These are phyloP conservation scores for Neonectria coccinea DNA, from an alignment of 2,329 filamentous ascomycete species.

Conservation along the genomic window DNA sequence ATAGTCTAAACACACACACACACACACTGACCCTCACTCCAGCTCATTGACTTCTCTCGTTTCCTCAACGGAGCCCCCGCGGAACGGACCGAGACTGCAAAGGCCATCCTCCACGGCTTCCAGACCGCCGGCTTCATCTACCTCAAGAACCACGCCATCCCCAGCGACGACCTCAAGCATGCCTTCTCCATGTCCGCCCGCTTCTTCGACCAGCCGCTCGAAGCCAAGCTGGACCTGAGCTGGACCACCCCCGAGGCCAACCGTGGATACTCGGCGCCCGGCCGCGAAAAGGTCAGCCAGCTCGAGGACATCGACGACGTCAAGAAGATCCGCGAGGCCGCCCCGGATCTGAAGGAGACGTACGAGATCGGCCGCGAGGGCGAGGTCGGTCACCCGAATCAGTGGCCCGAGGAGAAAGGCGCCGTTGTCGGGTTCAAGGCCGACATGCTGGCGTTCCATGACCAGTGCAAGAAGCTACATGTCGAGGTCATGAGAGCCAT, in stretches of 20 bases:
- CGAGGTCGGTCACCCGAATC: slow-evolving; percentile 74
- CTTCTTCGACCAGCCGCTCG: slow-evolving; percentile 75
- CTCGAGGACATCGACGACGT: slow-evolving; percentile 67
- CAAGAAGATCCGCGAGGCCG: slow-evolving; percentile 66
- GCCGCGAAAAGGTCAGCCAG: slow-evolving; percentile 77
- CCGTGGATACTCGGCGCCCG: slow-evolving; percentile 77
- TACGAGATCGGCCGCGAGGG: slow-evolving; percentile 73
- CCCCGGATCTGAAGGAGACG: slow-evolving; percentile 74
- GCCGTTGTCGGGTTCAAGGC: slow-evolving; percentile 68
- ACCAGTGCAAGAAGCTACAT: slow-evolving; percentile 80
- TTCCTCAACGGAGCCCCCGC: slow-evolving; percentile 74
- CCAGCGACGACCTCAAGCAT: slow-evolving; percentile 65
- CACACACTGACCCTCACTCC: slow-evolving; percentile 6
- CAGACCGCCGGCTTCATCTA: slow-evolving; percentile 91
- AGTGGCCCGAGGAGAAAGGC: slow-evolving; percentile 71
- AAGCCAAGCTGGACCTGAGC: slow-evolving; percentile 72
- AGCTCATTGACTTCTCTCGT: slow-evolving; percentile 71
- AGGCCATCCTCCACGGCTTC: slow-evolving; percentile 82
- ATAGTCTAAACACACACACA: too few relatives aligned
- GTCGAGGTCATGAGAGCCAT: slow-evolving; percentile 85
- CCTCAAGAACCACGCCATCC: slow-evolving; percentile 81
- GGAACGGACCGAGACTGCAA: slow-evolving; percentile 73
- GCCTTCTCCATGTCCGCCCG: slow-evolving; percentile 75
- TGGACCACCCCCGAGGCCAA: slow-evolving; percentile 82
- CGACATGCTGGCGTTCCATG: slow-evolving; percentile 81